These are phyloP conservation scores for Colletotrichum viniferum DNA, from an alignment of 2,329 filamentous ascomycete genomes.

Conservation along the genomic window DNA sequence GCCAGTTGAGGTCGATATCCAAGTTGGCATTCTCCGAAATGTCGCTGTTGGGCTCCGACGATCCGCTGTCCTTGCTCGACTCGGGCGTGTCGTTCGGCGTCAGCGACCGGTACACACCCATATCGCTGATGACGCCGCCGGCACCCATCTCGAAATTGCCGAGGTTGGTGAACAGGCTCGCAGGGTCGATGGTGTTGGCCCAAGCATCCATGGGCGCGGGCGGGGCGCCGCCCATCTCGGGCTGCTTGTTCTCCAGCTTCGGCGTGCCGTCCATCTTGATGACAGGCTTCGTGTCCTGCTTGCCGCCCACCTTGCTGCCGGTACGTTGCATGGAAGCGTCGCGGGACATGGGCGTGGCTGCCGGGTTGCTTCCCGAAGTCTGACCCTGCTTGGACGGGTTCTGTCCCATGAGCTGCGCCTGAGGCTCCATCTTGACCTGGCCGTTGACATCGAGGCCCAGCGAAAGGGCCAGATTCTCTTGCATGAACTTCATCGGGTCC, in stretches of 20 bases:
- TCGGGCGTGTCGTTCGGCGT: constrained; percentile 70
- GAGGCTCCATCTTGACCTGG: constrained; percentile 38
- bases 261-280: constrained; percentile 31
- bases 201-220: constrained; percentile 30
- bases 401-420: constrained; percentile 42
- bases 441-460: constrained; percentile 60
- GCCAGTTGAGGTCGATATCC: constrained; percentile 59
- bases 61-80: constrained; percentile 64
- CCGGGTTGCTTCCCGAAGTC: constrained; percentile 44
- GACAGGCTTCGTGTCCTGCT: constrained; percentile 37
- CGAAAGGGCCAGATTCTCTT: constrained; percentile 52
- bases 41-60: constrained; percentile 66
- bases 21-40: constrained; percentile 59
- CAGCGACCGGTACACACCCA: constrained; percentile 56
- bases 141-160: constrained; percentile 44
- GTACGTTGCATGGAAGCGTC: constrained; percentile 57
- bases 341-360: constrained; percentile 55
- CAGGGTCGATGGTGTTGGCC: constrained; percentile 44
- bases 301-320: constrained; percentile 47
- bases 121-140: constrained; percentile 56
- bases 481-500: constrained; percentile 57
- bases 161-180: constrained; percentile 47
- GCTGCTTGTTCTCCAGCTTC: constrained; percentile 29
- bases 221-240: constrained; percentile 29
- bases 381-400: constrained; percentile 53